phyloP scores from a whole-genome alignment of 345 rosid genomes.

The Erysimum cheiranthoides region DNA sequence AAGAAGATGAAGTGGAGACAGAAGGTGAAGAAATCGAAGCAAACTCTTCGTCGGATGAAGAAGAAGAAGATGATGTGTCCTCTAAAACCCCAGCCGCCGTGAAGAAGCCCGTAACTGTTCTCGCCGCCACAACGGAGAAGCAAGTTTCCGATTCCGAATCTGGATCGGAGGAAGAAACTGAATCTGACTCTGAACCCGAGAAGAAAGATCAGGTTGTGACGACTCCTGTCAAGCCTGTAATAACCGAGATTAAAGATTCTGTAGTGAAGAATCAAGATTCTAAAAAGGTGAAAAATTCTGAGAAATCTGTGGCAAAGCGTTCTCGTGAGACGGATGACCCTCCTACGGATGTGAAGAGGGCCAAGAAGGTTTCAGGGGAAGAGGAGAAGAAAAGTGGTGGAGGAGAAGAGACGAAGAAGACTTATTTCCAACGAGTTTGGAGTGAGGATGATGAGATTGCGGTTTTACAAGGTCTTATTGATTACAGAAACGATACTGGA shows the following conservation, averaged over 20 bases:
- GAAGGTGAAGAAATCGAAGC: slow-evolving; percentile 19
- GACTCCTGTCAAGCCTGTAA: slow-evolving; percentile 44
- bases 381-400: slow-evolving; percentile 22
- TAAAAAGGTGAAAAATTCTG: background rate
- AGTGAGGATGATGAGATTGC: slow-evolving; percentile 55
- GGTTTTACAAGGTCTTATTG: slow-evolving; percentile 44
- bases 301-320: slow-evolving; percentile 30
- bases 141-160: slow-evolving; percentile 38
- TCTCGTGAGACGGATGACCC: slow-evolving; percentile 25
- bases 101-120: slow-evolving; percentile 10
- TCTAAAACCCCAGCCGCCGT: background rate
- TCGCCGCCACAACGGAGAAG: background rate
- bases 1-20: slow-evolving; percentile 35
- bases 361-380: slow-evolving; percentile 25
- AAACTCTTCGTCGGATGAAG: slow-evolving; percentile 24
- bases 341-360: slow-evolving; percentile 30
- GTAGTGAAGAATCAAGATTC: slow-evolving; percentile 15
- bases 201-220: slow-evolving; percentile 6
- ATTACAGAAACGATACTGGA: slow-evolving; percentile 44
- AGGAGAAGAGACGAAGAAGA: slow-evolving; percentile 37
- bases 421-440: slow-evolving; percentile 47
- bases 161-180: slow-evolving; percentile 44
- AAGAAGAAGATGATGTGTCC: background rate
- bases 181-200: slow-evolving; percentile 41
- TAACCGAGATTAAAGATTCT: slow-evolving; percentile 10